Evolutionary conservation across 352 stramenopile genomes (phyloP).

Genomic region (Globisporangium ultimum): DNA sequence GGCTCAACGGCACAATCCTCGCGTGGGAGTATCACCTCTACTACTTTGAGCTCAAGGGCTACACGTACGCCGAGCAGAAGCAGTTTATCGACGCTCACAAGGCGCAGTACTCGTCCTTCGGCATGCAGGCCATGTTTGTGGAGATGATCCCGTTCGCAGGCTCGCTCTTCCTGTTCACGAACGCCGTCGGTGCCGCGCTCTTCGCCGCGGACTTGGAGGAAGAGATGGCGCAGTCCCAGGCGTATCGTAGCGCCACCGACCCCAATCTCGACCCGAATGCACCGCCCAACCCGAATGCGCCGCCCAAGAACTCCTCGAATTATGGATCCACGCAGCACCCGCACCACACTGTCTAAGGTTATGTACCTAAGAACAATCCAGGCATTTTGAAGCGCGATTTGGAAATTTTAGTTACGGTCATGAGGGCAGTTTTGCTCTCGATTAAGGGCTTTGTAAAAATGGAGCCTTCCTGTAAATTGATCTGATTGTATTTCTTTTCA

Average conservation of each 20-base stretch:
- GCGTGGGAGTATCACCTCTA: slow-evolving; percentile 73
- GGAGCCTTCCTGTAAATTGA: too few relatives aligned
- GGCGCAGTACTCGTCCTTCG: slow-evolving; percentile 61
- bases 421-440: too few relatives aligned
- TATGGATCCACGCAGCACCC: too few relatives aligned
- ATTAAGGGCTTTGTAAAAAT: too few relatives aligned
- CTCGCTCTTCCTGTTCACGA: slow-evolving; percentile 69
- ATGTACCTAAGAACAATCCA: too few relatives aligned
- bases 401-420: too few relatives aligned
- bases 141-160: slow-evolving; percentile 71
- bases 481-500: too few relatives aligned
- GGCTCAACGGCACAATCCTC: slow-evolving; percentile 64
- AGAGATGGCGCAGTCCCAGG: slow-evolving; percentile 20
- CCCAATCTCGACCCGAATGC: slow-evolving; percentile 1
- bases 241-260: background rate
- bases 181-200: slow-evolving; percentile 61
- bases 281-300: background rate
- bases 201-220: slow-evolving; percentile 65
- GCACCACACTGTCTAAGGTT: too few relatives aligned
- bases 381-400: too few relatives aligned
- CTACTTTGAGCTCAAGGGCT: slow-evolving; percentile 75
- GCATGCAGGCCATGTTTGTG: slow-evolving; percentile 66
- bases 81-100: slow-evolving; percentile 42
- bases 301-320: background rate
- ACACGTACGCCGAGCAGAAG: slow-evolving; percentile 53